A percentile compares a stretch with the other conserved stretches of the same genome.
Conservation (phyloP, 169 alveolate species). For the Plasmodium chabaudi region DNA sequence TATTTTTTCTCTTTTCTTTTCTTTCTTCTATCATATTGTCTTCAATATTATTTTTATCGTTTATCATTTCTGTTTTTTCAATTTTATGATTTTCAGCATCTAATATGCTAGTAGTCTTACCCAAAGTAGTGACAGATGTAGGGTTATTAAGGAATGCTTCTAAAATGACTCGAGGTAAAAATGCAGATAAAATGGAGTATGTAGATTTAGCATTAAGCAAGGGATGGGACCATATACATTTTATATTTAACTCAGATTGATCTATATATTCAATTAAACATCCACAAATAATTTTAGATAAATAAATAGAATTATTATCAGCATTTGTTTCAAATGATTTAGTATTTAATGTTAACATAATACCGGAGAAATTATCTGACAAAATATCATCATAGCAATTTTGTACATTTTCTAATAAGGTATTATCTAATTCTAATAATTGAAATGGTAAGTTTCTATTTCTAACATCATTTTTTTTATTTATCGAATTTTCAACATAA, state of each 20-base stretch:
- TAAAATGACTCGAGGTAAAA: slow-evolving; percentile 83
- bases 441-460: slow-evolving; percentile 86
- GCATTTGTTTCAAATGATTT: slow-evolving; percentile 55
- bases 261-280: slow-evolving; percentile 83
- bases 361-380: slow-evolving; percentile 85
- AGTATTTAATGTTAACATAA: slow-evolving; percentile 84
- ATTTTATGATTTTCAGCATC: slow-evolving; percentile 20
- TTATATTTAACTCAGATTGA: slow-evolving; percentile 83
- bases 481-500: slow-evolving; percentile 68
- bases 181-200: slow-evolving; percentile 82
- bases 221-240: slow-evolving; percentile 87
- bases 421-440: slow-evolving; percentile 80
- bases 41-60: background rate
- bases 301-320: slow-evolving; percentile 48
- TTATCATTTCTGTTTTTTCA: slow-evolving; percentile 5
- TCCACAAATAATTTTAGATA: slow-evolving; percentile 84
- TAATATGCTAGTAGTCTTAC: slow-evolving; percentile 33
- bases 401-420: slow-evolving; percentile 79
- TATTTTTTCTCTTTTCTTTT: slow-evolving; percentile 22
- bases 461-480: slow-evolving; percentile 74
- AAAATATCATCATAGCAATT: slow-evolving; percentile 81
- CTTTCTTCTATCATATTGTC: background rate
- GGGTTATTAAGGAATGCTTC: slow-evolving; percentile 81
- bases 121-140: background rate
- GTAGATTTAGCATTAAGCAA: slow-evolving; percentile 82